Evolutionary conservation across 371 early-diverging fungal species (phyloP).

Genomic region (Syncephalastrum contaminatum): DNA sequence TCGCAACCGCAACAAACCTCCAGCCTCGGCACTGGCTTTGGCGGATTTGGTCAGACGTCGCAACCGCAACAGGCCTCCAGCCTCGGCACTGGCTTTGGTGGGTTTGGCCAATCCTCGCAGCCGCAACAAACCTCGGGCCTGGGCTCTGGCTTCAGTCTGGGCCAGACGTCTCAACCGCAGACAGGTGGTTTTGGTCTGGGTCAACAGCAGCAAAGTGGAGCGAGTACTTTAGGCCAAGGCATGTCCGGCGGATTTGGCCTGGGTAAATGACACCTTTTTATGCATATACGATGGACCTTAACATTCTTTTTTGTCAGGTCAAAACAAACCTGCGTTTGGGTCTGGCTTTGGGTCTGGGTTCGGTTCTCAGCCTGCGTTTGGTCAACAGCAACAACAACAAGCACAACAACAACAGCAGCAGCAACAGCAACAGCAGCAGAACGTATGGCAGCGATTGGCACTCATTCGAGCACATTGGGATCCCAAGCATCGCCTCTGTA

Average conservation of each 20-base stretch:
- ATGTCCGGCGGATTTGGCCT: conserved; percentile 20
- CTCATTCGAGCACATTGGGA: conserved; percentile 75
- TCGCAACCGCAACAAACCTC: too few species aligned
- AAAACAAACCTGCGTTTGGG: background rate
- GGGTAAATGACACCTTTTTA: conserved; percentile 7
- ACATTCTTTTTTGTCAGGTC: too few species aligned
- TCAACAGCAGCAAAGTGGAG: conserved; percentile 7
- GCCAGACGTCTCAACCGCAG: background rate
- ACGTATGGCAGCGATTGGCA: conserved; percentile 39
- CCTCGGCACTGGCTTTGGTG: conserved; percentile 1
- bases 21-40: conserved; percentile 7
- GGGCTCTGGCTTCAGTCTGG: conserved; percentile 1
- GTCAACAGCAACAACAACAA: conserved; percentile 11
- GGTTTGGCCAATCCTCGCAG: too few species aligned
- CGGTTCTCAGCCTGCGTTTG: conserved; percentile 3
- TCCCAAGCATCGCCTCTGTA: conserved; percentile 73
- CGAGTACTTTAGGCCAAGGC: conserved; percentile 5
- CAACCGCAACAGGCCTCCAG: background rate
- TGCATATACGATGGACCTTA: too few species aligned
- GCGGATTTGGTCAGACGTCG: conserved; percentile 9
- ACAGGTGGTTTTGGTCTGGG: conserved; percentile 3
- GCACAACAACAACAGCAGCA: conserved; percentile 27
- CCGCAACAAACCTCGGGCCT: too few species aligned
- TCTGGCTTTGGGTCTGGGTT: conserved; percentile 10
- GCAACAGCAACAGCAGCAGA: conserved; percentile 21